Evolutionary conservation across 345 rosid genomes (phyloP), one percentile per base, ranked within the genome.

Genomic region (Diplotaxis tenuifolia): DNA sequence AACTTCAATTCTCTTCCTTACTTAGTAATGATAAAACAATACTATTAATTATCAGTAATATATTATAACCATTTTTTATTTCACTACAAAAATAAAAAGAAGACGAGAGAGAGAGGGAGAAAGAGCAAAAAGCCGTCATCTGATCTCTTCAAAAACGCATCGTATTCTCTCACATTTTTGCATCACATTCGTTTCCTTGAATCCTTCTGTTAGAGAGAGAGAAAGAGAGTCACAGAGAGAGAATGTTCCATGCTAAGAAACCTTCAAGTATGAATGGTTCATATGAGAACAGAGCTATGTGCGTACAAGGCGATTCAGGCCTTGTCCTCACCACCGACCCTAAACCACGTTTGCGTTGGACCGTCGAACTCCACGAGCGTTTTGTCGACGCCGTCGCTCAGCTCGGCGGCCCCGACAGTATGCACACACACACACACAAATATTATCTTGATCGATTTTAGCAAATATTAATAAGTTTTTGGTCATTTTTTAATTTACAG

Each of bases 311-410:
- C 0, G 99, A 96, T 84, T 96, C 99, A 56, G 99, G 99, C 61
- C 95, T 96, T 19, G 99, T 96, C 74, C 91, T 96, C 82, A 96
- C 99, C 75, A 96, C 99, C 11, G 99, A 96, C 83, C 99, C 99
- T 63, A 96, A 96, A 84, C 99, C 99, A 14, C 94, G 99, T 50
- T 95, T 96, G 63, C 96, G 99, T 29, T 96, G 99, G 99, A 96
- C 99, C 7, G 98, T 88, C 15, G 99, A 96, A 82, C 99, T 92
- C 56, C 99, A 96, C 71, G 99, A 96, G 71, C 98, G 99, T 71
- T 96, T 92, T 28, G 99, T 96, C 18, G 99, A 96, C 71, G 99
- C 99, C 2, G 99, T 96, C 32, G 81, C 97, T 76, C 99, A 96
- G 83, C 94, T 96, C 31, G 98, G 99, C 56, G 99, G 99, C 53